Evolutionary conservation across 352 stramenopile genomes (phyloP), one percentile per base, ranked within the genome.

Genomic region (Phytophthora uliginosa): DNA sequence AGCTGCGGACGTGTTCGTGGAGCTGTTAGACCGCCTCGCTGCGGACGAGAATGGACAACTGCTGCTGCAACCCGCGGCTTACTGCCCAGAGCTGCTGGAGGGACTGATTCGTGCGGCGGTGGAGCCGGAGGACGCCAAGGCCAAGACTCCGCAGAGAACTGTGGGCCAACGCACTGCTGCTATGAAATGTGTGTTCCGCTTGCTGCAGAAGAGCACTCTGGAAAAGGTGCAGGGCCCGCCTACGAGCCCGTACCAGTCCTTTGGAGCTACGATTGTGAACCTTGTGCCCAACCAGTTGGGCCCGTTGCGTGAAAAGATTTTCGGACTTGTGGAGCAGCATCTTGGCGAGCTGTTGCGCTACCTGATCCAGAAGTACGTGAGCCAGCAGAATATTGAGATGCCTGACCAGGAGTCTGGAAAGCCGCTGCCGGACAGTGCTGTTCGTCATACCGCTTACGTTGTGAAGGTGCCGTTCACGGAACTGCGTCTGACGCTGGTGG

Each of bases 381-480:
- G 86, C 55, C 86, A 95, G 76, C 90, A 97, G 66, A 90, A 87
- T 45, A 96, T 92, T 55, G 78, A 86, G 61, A 92, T 92, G 84
- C 78, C 88, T 15, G 53, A 90, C 57, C 74, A 80, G 52, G 84
- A 79, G 24, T 88, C 77, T 65, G 82, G 79, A 62, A 86, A 88
- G 48, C 71, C 76, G 17, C 73, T 94, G n/a, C 84, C 88, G 0
- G 79, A 85, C 1, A 73, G 80, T 48, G 82, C 85, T 2, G 85
- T 96, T 56, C 88, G 89, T 36, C 92, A 98, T 74, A 96, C 92
- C 53, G 89, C 84, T 7, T 97, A 97, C 60, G 80, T 95, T 34
- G 92, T 97, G 28, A 93, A 94, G 64, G 85, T 93, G 31, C 92
- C 92, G 28, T 98, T 98, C 75, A 97, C 92, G 15, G 89, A 97